phyloP scores from a whole-genome alignment of 768 basidiomycete species.

The Collybia sordida region DNA sequence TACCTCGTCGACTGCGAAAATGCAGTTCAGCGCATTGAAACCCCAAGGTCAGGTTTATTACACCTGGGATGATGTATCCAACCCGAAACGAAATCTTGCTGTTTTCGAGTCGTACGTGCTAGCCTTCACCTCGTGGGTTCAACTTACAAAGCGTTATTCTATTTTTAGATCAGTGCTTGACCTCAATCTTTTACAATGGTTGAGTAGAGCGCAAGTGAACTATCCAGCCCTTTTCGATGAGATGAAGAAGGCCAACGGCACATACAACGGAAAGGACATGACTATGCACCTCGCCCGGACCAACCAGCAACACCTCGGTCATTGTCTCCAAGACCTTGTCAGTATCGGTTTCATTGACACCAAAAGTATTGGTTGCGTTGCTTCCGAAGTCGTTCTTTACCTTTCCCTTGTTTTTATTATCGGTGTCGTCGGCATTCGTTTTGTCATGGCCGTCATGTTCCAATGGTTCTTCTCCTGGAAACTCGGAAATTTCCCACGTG shows the following conservation, averaged over 20 bases:
- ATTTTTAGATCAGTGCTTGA: constrained; percentile 79
- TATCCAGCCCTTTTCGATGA: constrained; percentile 84
- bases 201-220: constrained; percentile 74
- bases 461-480: constrained; percentile 98
- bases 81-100: constrained; percentile 75
- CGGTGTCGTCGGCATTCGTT: constrained; percentile 93
- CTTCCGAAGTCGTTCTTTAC: constrained; percentile 92
- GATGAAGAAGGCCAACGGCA: constrained; percentile 65
- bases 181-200: constrained; percentile 81
- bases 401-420: constrained; percentile 96
- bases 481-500: constrained; percentile 89
- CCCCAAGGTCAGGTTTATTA: constrained; percentile 89
- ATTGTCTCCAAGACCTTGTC: constrained; percentile 84
- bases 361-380: constrained; percentile 92
- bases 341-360: constrained; percentile 95
- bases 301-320: constrained; percentile 63
- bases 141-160: background rate
- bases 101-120: constrained; percentile 86
- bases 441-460: constrained; percentile 95
- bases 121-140: background rate
- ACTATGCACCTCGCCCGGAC: constrained; percentile 83
- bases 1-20: constrained; percentile 50
- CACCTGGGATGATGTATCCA: constrained; percentile 83
- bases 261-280: constrained; percentile 81
- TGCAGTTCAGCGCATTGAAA: constrained; percentile 44